Base-by-base conservation (phyloP, 129 eudicot species). In the Tagetes patula region DNA sequence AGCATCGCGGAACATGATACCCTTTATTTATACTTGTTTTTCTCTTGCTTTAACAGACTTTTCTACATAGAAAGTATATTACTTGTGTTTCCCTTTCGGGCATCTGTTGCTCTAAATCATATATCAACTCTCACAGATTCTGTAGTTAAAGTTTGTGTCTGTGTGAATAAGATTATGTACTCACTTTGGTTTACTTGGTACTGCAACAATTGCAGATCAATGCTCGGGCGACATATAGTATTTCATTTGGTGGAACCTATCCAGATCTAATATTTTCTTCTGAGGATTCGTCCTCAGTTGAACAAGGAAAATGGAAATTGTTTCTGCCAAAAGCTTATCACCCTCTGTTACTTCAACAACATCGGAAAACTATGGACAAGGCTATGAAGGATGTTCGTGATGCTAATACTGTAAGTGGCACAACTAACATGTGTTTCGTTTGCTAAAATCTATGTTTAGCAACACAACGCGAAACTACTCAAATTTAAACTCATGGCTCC, bases 151-250 rank as follows among this genome's bases (percentile, higher is more conserved):
- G 10, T n/a, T 66, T 61, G 47, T 37, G 59, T 41, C 37, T 60
- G 69, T 65, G 38, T 42, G 55, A 53, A 42, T 63, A 65, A 46
- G 32, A 62, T 45, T 62, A 3, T 5, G 49, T 59, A 34, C 8
- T n/a, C 75, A 9, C 50, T 75, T 52, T 69, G 56, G 13, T 72
- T 72, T 61, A 14, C 58, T 61, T 73, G 67, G 60, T 70, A 36
- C 78, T 48, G 69, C 74, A 72, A 59, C 61, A 38, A 55, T 56
- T 73, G 78, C 81, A 93, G 98, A 83, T 94, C 56, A 94, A 94
- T 83, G 96, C 98, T 59, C 79, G 98, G 77, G 98, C 98, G 74
- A 79, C 86, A 39, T 94, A 94, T 73, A 86, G 98, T 70, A 84
- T 90, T 48, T 86, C 93, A 71, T 90, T 82, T 81, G 96, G 91